A percentile compares a stretch with the other conserved stretches of the same genome.
Conservation (phyloP, 1,284 basidiomycete species). For the Fistulinella staudtii region DNA sequence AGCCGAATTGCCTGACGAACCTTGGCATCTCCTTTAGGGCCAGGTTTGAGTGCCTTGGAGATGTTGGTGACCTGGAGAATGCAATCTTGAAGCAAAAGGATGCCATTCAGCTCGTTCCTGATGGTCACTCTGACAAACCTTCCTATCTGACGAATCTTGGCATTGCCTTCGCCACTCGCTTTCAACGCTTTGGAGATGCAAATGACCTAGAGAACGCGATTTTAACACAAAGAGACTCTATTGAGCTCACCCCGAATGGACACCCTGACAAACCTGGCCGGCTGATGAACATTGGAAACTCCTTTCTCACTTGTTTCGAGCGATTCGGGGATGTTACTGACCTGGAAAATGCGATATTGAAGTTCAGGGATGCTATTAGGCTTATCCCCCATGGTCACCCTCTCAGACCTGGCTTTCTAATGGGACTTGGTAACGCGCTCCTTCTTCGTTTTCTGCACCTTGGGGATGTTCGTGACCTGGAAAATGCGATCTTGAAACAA, state of each 20-base stretch:
- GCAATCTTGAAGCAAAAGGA: background rate
- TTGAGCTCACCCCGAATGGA: background rate
- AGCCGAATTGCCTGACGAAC: too few relatives aligned
- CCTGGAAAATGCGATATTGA: background rate
- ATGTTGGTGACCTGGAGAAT: background rate
- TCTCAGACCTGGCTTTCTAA: too few relatives aligned
- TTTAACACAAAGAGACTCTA: background rate
- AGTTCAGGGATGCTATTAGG: background rate
- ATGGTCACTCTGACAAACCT: background rate
- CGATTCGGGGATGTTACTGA: background rate
- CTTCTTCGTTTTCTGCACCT: too few relatives aligned
- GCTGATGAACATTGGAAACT: background rate
- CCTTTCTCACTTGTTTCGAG: background rate
- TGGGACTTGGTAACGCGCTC: too few relatives aligned
- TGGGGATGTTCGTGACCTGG: background rate
- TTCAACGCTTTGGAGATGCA: background rate
- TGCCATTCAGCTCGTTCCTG: background rate
- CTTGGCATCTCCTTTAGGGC: too few relatives aligned
- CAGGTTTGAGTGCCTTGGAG: background rate
- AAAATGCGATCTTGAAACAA: background rate
- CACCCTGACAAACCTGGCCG: background rate
- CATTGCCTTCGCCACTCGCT: background rate
- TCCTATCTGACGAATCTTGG: background rate
- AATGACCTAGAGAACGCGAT: constrained; percentile 1
- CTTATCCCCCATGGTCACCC: too few relatives aligned